Conservation (phyloP, 2,329 filamentous ascomycete species). For the Paraphoma chrysanthemicola region DNA sequence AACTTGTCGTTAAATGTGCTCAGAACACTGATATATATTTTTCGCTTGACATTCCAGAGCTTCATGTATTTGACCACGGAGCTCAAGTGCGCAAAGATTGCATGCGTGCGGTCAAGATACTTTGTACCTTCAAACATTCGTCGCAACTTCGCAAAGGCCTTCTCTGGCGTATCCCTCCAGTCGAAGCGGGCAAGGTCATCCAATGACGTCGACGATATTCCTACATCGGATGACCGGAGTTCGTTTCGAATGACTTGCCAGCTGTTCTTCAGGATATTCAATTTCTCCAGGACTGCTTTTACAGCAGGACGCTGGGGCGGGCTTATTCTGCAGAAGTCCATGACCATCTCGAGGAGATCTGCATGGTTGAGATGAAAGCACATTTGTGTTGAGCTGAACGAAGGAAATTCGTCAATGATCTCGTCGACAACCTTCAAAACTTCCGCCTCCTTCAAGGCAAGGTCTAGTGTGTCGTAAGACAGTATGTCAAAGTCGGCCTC, state of each 20-base stretch:
- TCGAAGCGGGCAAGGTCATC: constrained; percentile 92
- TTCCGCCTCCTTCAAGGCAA: constrained; percentile 90
- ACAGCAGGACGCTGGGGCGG: constrained; percentile 70
- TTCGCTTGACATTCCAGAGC: constrained; percentile 75
- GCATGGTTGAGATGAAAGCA: constrained; percentile 92
- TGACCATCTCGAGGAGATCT: constrained; percentile 83
- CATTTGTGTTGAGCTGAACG: constrained; percentile 73
- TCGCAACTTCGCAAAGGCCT: constrained; percentile 70
- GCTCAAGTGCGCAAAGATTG: constrained; percentile 77
- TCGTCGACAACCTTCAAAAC: constrained; percentile 95
- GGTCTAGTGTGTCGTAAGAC: constrained; percentile 79
- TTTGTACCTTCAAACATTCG: constrained; percentile 62
- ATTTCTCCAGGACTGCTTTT: constrained; percentile 83
- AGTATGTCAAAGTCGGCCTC: constrained; percentile 97
- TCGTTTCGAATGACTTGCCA: constrained; percentile 86
- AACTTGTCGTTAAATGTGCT: constrained; percentile 92
- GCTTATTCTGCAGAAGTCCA: constrained; percentile 86
- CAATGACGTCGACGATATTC: constrained; percentile 85
- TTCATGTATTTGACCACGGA: constrained; percentile 79
- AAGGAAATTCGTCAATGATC: constrained; percentile 80
- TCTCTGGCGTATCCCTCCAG: constrained; percentile 79
- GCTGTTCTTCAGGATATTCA: constrained; percentile 80
- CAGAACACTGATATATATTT: constrained; percentile 84
- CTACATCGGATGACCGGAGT: constrained; percentile 79
- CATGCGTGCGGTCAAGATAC: constrained; percentile 58